A percentile compares a stretch with the other conserved stretches of the same genome.
Evolutionary conservation across 108 stramenopile genomes (phyloP).

Genomic region (Phaeodactylum tricornutum): DNA sequence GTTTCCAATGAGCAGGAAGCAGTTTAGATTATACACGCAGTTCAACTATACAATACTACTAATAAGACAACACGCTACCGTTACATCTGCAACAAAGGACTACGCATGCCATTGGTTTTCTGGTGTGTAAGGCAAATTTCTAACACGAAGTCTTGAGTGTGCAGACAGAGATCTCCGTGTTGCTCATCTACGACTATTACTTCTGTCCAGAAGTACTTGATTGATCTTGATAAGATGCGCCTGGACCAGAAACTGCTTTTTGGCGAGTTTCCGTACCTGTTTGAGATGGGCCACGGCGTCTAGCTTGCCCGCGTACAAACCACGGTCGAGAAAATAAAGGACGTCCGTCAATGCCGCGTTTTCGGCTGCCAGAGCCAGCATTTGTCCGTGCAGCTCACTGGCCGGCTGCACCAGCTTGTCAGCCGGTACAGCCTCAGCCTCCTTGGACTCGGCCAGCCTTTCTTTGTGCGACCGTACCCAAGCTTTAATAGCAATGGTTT

Average conservation of each 20-base stretch:
- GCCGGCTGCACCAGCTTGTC: slow-evolving; percentile 43
- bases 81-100: too few relatives aligned
- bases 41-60: too few relatives aligned
- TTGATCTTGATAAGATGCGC: slow-evolving; percentile 53
- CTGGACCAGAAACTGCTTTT: slow-evolving; percentile 69
- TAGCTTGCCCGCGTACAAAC: slow-evolving; percentile 46
- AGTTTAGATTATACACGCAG: too few relatives aligned
- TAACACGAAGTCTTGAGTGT: too few relatives aligned
- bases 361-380: slow-evolving; percentile 61
- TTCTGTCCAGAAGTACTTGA: too few relatives aligned
- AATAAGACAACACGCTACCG: too few relatives aligned
- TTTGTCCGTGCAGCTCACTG: slow-evolving; percentile 47
- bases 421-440: slow-evolving; percentile 8
- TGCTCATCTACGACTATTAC: too few relatives aligned
- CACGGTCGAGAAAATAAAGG: slow-evolving; percentile 76
- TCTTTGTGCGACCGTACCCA: slow-evolving; percentile 32
- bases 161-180: too few relatives aligned
- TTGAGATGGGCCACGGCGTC: slow-evolving; percentile 65
- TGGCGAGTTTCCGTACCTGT: slow-evolving; percentile 64
- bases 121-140: too few relatives aligned
- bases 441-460: slow-evolving; percentile 9
- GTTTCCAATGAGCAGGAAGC: too few relatives aligned
- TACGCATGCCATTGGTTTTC: too few relatives aligned
- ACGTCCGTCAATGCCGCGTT: slow-evolving; percentile 67
- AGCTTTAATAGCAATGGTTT: slow-evolving; percentile 31